Evolutionary conservation across 352 stramenopile genomes (phyloP).

Genomic region (Globisporangium barbulae): DNA sequence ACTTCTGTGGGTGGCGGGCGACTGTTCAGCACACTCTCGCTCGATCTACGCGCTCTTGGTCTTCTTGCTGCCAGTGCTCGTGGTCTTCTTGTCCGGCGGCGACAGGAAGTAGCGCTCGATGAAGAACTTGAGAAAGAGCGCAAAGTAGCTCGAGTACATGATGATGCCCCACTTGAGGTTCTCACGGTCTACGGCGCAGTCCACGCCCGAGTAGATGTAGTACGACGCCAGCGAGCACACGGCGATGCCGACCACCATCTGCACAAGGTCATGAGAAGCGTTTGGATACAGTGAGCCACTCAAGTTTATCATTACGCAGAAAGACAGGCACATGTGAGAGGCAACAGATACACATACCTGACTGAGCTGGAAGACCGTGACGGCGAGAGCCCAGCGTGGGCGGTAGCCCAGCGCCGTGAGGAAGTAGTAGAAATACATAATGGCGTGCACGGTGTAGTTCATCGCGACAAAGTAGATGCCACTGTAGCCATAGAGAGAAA

Average conservation of each 20-base stretch:
- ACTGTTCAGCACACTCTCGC: too few species aligned
- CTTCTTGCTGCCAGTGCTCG: slow-evolving; percentile 21
- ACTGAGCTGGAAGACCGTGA: slow-evolving; percentile 90
- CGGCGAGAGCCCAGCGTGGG: slow-evolving; percentile 67
- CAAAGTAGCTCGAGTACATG: slow-evolving; percentile 95
- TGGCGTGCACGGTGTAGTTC: slow-evolving; percentile 97
- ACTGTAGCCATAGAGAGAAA: slow-evolving; percentile 20
- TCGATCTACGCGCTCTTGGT: slow-evolving; percentile 24
- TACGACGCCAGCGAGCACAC: slow-evolving; percentile 73
- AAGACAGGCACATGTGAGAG: neutral
- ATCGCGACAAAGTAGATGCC: slow-evolving; percentile 97
- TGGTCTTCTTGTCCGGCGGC: slow-evolving; percentile 29
- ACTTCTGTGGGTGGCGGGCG: neutral
- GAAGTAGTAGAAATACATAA: slow-evolving; percentile 98
- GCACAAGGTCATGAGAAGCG: slow-evolving; percentile 1
- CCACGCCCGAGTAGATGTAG: slow-evolving; percentile 66
- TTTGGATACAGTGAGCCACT: too few species aligned
- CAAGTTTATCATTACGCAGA: too few species aligned
- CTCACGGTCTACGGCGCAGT: slow-evolving; percentile 74
- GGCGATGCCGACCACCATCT: slow-evolving; percentile 75
- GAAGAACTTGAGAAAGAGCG: slow-evolving; percentile 92
- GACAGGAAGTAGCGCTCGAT: slow-evolving; percentile 83
- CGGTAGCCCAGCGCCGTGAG: slow-evolving; percentile 82
- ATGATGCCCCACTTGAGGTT: slow-evolving; percentile 89
- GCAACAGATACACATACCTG: slow-evolving; percentile 73